Evolutionary conservation across 495 filamentous ascomycete genomes (phyloP).

Genomic region (Penicillium angulare): DNA sequence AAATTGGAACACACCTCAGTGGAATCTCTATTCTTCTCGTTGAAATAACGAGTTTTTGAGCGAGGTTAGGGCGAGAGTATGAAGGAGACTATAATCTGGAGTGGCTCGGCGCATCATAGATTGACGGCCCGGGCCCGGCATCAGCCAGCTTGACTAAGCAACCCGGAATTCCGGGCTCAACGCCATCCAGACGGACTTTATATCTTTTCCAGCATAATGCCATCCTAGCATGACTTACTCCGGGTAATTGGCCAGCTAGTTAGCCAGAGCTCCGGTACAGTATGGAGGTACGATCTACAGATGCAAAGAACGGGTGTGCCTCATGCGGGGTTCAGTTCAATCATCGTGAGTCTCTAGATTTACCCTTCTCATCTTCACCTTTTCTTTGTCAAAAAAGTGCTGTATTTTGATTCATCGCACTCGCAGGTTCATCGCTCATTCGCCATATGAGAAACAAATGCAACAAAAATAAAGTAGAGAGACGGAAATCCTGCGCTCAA

Average conservation of each 20-base stretch:
- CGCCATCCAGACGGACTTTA: neutral
- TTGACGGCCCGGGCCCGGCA: no score
- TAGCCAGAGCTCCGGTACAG: neutral
- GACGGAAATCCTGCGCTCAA: slow-evolving; percentile 1
- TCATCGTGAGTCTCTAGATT: neutral
- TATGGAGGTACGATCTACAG: neutral
- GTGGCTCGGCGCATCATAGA: no score
- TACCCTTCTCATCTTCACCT: neutral
- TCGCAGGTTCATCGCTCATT: slow-evolving; percentile 2
- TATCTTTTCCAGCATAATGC: neutral
- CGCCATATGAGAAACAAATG: slow-evolving; percentile 2
- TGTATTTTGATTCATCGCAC: neutral
- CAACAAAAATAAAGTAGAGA: neutral
- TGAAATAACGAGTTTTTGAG: no score
- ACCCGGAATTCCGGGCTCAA: slow-evolving; percentile 3
- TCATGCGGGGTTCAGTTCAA: slow-evolving; percentile 1
- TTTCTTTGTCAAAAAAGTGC: no score
- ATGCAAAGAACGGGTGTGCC: neutral
- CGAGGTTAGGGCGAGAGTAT: no score
- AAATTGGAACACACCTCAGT: no score
- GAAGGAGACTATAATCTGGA: no score
- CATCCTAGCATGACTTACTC: neutral
- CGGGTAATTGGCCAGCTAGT: neutral
- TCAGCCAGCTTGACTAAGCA: slow-evolving; percentile 16
- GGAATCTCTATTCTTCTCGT: no score